Evolutionary conservation across 306 rosid species (phyloP).

Genomic region (Crataegus laevigata): DNA sequence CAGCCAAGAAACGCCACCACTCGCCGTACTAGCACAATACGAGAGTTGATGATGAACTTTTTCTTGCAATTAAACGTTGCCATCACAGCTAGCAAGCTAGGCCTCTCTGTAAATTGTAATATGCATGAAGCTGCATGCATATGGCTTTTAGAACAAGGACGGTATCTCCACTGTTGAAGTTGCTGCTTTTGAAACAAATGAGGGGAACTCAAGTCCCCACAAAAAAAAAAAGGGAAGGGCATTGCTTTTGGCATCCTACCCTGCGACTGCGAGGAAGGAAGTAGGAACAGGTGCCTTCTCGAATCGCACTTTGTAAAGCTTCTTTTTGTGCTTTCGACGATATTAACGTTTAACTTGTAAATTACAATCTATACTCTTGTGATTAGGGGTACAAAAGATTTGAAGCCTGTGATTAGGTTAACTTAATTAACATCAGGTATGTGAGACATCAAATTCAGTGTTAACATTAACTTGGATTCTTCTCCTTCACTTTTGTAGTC

Average conservation of each 20-base stretch:
- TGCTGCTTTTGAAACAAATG: neutral
- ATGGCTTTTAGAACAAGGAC: neutral
- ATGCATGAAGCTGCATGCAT: neutral
- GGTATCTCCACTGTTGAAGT: neutral
- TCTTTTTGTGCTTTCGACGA: neutral
- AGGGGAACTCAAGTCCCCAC: neutral
- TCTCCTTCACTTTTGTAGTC: neutral
- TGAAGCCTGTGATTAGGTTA: neutral
- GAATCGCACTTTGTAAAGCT: neutral
- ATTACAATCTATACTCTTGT: neutral
- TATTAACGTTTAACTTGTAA: neutral
- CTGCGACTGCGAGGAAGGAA: neutral
- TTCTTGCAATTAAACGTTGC: neutral
- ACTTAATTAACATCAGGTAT: neutral
- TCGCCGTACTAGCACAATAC: neutral
- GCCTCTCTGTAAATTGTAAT: neutral
- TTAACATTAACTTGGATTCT: neutral
- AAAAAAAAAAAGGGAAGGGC: neutral
- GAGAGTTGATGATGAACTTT: neutral
- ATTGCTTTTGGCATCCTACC: neutral
- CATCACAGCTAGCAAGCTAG: neutral
- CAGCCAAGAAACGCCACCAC: neutral
- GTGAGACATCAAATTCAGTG: neutral
- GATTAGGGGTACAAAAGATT: neutral
- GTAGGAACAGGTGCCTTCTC: neutral